phyloP scores from a whole-genome alignment of 2,329 filamentous ascomycete genomes.

The Xylaria sp. region DNA sequence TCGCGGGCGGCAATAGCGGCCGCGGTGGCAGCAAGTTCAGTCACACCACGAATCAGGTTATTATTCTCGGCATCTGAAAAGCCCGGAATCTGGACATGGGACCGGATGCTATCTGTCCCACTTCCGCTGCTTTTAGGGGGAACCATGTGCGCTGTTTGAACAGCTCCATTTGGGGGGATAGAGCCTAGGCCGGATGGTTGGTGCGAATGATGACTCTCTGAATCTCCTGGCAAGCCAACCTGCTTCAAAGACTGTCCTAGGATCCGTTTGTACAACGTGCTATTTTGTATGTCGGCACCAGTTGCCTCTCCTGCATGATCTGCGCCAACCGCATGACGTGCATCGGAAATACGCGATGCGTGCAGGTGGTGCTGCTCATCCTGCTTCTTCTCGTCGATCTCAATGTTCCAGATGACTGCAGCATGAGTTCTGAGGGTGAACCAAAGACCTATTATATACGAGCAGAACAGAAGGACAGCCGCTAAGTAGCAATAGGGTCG shows the following conservation, averaged over 20 bases:
- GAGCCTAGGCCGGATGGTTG: constrained; percentile 40
- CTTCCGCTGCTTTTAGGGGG: constrained; percentile 71
- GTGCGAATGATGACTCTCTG: constrained; percentile 53
- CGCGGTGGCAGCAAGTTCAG: constrained; percentile 92
- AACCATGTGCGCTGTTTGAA: constrained; percentile 75
- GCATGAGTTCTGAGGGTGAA: constrained; percentile 97
- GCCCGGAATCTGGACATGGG: constrained; percentile 69
- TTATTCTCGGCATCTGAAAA: constrained; percentile 86
- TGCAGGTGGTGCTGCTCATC: constrained; percentile 57
- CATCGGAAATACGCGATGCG: constrained; percentile 50
- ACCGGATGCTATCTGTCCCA: constrained; percentile 54
- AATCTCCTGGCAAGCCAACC: constrained; percentile 72
- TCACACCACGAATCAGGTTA: constrained; percentile 83
- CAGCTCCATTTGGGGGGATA: constrained; percentile 56
- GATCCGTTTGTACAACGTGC: constrained; percentile 91
- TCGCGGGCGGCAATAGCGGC: constrained; percentile 88
- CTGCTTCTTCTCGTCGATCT: constrained; percentile 79
- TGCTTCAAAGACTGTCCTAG: constrained; percentile 90
- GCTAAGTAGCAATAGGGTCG: constrained; percentile 93
- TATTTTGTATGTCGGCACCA: constrained; percentile 81
- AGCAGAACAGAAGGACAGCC: constrained; percentile 85
- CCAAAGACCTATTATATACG: constrained; percentile 92
- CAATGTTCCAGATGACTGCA: constrained; percentile 94
- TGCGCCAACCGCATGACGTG: constrained; percentile 56
- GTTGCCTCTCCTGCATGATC: constrained; percentile 57